A percentile compares a stretch with the other conserved stretches of the same genome.
Evolutionary conservation across 345 rosid species (phyloP).

Genomic region (Euphorbia lathyris): DNA sequence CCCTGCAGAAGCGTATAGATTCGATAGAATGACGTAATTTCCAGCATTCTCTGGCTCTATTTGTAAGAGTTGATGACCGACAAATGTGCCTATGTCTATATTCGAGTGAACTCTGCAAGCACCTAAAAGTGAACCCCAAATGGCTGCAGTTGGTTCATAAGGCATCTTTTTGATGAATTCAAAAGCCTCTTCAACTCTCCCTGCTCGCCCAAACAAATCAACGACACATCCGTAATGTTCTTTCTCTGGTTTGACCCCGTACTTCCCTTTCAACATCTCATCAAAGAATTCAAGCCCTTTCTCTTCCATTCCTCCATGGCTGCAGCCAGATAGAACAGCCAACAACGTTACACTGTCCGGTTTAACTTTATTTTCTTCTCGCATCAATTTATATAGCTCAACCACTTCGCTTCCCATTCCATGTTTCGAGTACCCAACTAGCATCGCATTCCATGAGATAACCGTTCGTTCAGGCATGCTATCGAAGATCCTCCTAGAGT

Average conservation of each 20-base stretch:
- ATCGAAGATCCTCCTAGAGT: conserved; percentile 62
- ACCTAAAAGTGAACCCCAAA: conserved; percentile 82
- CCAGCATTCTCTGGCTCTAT: conserved; percentile 86
- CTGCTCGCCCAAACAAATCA: conserved; percentile 91
- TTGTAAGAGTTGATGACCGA: conserved; percentile 53
- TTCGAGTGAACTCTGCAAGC: conserved; percentile 80
- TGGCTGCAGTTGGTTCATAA: conserved; percentile 66
- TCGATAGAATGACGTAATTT: conserved; percentile 77
- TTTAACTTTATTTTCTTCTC: conserved; percentile 54
- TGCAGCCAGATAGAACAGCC: conserved; percentile 85
- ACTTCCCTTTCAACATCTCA: conserved; percentile 44
- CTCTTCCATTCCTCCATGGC: conserved; percentile 85
- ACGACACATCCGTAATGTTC: conserved; percentile 84
- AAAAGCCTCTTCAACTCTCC: conserved; percentile 64
- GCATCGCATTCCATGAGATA: conserved; percentile 84
- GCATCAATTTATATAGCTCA: conserved; percentile 66
- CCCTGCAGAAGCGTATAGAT: conserved; percentile 75
- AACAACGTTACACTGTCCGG: conserved; percentile 69
- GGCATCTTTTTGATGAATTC: conserved; percentile 62
- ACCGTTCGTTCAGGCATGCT: conserved; percentile 67
- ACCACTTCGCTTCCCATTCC: conserved; percentile 67
- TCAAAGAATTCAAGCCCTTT: conserved; percentile 61
- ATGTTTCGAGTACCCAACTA: conserved; percentile 79
- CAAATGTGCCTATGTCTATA: conserved; percentile 60
- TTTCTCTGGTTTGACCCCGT: conserved; percentile 51